A percentile compares a stretch with the other conserved stretches of the same genome.
Conservation (phyloP, 495 filamentous ascomycete species). For the Aspergillus bertholletiae region DNA sequence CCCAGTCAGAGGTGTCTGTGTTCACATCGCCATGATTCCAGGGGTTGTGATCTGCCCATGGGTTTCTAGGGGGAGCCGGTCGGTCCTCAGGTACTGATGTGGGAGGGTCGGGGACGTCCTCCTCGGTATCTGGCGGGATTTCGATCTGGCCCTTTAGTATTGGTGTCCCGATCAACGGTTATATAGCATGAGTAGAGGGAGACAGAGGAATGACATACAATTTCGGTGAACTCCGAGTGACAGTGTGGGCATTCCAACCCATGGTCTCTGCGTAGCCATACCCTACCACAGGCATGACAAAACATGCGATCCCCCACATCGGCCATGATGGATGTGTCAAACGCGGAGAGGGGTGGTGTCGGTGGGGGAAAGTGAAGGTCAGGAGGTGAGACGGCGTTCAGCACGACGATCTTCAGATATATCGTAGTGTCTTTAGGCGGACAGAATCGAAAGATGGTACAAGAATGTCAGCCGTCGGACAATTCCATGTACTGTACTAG, state of each 20-base stretch:
- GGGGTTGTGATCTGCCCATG: conserved; percentile 35
- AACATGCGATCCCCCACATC: conserved; percentile 62
- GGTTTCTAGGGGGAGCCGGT: conserved; percentile 21
- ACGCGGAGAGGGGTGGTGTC: neutral
- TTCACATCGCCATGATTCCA: conserved; percentile 33
- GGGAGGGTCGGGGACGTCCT: conserved; percentile 16
- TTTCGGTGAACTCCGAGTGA: conserved; percentile 74
- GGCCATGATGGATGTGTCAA: conserved; percentile 18
- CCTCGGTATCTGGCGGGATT: conserved; percentile 30
- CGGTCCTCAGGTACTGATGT: conserved; percentile 12
- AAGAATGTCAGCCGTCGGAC: neutral
- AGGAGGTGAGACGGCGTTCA: neutral
- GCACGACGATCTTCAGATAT: neutral
- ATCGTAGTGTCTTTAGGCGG: neutral
- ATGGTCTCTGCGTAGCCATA: conserved; percentile 71
- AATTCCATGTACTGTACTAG: neutral
- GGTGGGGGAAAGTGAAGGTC: neutral
- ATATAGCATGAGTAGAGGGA: conserved; percentile 10
- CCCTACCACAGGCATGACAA: conserved; percentile 75
- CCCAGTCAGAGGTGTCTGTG: neutral
- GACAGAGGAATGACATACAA: conserved; percentile 41
- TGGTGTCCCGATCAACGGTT: neutral
- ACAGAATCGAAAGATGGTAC: neutral
- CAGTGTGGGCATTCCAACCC: conserved; percentile 75
- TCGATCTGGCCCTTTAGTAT: conserved; percentile 30